A percentile compares a stretch with the other conserved stretches of the same genome.
phyloP scores from a whole-genome alignment of 768 basidiomycete genomes.

The Flagelloscypha sp. region DNA sequence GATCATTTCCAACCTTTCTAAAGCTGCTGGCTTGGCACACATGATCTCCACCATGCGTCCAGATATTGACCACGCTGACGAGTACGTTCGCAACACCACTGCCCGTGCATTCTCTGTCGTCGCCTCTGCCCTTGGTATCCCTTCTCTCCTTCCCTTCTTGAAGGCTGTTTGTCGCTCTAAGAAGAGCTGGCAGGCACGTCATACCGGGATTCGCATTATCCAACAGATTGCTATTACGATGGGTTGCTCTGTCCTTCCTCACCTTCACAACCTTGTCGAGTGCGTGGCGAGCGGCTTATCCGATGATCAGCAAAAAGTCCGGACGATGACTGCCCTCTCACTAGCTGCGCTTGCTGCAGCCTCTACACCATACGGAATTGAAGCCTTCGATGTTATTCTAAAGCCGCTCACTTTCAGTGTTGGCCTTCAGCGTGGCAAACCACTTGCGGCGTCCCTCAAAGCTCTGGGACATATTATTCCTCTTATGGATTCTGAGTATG shows the following conservation, averaged over 20 bases:
- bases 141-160: slow-evolving; percentile 93
- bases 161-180: slow-evolving; percentile 98
- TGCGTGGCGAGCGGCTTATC: slow-evolving; percentile 90
- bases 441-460: slow-evolving; percentile 90
- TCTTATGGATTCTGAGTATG: slow-evolving; percentile 99
- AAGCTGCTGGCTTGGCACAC: slow-evolving; percentile 97
- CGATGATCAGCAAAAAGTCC: slow-evolving; percentile 93
- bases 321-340: slow-evolving; percentile 91
- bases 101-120: slow-evolving; percentile 98
- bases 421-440: slow-evolving; percentile 90
- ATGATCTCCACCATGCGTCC: slow-evolving; percentile 99
- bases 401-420: slow-evolving; percentile 94
- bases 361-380: slow-evolving; percentile 97
- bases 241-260: slow-evolving; percentile 97
- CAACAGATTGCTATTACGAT: slow-evolving; percentile 99
- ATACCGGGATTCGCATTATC: slow-evolving; percentile 98
- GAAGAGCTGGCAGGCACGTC: slow-evolving; percentile 99
- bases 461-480: slow-evolving; percentile 99
- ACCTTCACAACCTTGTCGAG: slow-evolving; percentile 92
- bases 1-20: slow-evolving; percentile 97
- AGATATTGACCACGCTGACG: slow-evolving; percentile 98
- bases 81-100: slow-evolving; percentile 98
- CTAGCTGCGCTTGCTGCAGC: slow-evolving; percentile 95
- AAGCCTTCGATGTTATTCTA: slow-evolving; percentile 96
- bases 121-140: slow-evolving; percentile 96